A percentile compares a stretch with the other conserved stretches of the same genome.
These are phyloP conservation scores for Sporothrix humicola DNA, from an alignment of 2,329 filamentous ascomycete genomes.

Conservation along the genomic window DNA sequence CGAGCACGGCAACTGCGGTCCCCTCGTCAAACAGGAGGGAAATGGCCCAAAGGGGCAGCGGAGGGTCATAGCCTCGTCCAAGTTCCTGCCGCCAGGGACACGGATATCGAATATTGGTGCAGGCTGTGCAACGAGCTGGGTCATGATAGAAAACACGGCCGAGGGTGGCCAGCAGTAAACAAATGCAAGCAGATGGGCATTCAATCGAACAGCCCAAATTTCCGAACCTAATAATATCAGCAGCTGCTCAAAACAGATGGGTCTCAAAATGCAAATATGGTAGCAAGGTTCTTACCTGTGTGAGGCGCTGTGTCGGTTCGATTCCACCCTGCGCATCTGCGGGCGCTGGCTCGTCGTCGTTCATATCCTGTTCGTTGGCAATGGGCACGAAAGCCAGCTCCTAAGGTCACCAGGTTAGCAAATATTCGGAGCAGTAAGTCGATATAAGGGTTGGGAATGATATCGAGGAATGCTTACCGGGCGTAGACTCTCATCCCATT, in stretches of 20 bases:
- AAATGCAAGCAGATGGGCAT: no score
- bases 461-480: constrained; percentile 51
- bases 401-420: constrained; percentile 20
- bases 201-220: constrained; percentile 45
- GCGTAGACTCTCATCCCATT: constrained; percentile 74
- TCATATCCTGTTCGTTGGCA: constrained; percentile 47
- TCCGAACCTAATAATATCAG: constrained; percentile 42
- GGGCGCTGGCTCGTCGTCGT: constrained; percentile 34
- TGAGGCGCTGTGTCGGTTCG: constrained; percentile 75
- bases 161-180: not conserved
- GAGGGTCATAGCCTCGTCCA: constrained; percentile 68
- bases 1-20: constrained; percentile 95
- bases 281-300: constrained; percentile 57
- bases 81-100: constrained; percentile 57
- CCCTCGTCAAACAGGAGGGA: constrained; percentile 53
- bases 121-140: constrained; percentile 91
- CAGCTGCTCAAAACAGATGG: constrained; percentile 41
- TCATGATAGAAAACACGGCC: constrained; percentile 46
- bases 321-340: constrained; percentile 49
- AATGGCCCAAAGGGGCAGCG: constrained; percentile 73
- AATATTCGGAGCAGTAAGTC: not conserved
- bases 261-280: no score
- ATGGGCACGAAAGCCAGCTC: constrained; percentile 48
- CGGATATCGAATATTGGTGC: constrained; percentile 70
- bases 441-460: not conserved